Evolutionary conservation across 345 rosid genomes (phyloP).

Genomic region (Crucihimalaya himalaica): DNA sequence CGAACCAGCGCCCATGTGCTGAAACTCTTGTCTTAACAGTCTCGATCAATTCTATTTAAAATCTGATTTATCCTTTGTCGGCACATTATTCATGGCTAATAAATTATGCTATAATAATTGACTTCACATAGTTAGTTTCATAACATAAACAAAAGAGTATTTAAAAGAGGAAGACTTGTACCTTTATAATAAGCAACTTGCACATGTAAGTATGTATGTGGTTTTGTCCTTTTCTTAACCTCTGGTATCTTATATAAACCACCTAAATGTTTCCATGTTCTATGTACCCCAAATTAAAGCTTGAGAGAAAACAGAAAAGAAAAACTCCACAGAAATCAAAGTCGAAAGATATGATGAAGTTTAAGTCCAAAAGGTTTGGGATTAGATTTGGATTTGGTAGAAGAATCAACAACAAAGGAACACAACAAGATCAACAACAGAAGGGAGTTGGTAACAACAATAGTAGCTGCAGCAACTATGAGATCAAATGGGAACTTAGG

Average conservation of each 20-base stretch:
- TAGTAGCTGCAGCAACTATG: slow-evolving; percentile 36
- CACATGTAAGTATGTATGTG: slow-evolving; percentile 43
- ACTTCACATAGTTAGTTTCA: slow-evolving; percentile 11
- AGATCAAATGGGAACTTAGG: slow-evolving; percentile 84
- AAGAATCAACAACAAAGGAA: slow-evolving; percentile 28
- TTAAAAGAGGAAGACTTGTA: slow-evolving; percentile 13
- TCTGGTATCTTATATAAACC: slow-evolving; percentile 34
- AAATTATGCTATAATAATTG: background rate
- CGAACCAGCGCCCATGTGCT: slow-evolving; percentile 39
- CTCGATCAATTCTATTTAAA: slow-evolving; percentile 12
- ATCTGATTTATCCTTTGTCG: slow-evolving; percentile 37
- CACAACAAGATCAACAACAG: slow-evolving; percentile 38
- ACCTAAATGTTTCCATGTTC: slow-evolving; percentile 15
- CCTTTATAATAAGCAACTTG: slow-evolving; percentile 20
- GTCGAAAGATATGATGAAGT: slow-evolving; percentile 53
- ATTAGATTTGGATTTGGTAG: slow-evolving; percentile 57
- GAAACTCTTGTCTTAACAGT: slow-evolving; percentile 17
- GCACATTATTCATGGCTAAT: slow-evolving; percentile 26
- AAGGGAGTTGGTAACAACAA: slow-evolving; percentile 36
- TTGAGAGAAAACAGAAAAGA: background rate
- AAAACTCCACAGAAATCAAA: background rate
- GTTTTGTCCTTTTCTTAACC: slow-evolving; percentile 25
- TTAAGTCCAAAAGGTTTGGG: slow-evolving; percentile 72
- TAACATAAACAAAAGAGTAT: background rate
- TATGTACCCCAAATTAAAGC: slow-evolving; percentile 20